Base-by-base conservation (phyloP, 352 stramenopile species). In the Pelagophyceae sp. region DNA sequence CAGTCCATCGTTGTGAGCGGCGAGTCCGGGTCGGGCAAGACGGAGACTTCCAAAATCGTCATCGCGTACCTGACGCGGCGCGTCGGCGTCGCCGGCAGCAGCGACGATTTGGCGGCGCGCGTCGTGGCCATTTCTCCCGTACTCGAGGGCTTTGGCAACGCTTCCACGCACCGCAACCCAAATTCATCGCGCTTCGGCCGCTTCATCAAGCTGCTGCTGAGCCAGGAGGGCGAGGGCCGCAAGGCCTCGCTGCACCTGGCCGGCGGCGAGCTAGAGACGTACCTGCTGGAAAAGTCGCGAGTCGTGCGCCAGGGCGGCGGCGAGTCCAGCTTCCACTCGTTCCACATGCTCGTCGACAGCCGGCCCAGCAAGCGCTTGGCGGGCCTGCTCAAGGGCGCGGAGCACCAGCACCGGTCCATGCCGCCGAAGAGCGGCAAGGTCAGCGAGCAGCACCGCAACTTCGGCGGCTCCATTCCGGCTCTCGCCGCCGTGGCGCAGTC, bases 151-250 rank as follows among this genome's bases (percentile, higher is more conserved):
- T 95, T 95, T 72, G 90, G 90, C 76, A 95, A 95, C 76, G 90
- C 90, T 37, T 93, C 92, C 79, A 95, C 90, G 27, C 90, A 88
- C 17, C 86, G 90, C 15, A 95, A 95, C 80, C 89, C 77, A 40
- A 95, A 95, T 80, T 92, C 86, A 84, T 92, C 85, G 63, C 89
- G 90, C n/a, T 95, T 95, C 74, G 90, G 90, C 76, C 94, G 94
- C 80, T 95, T 94, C 76, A 93, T 89, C 60, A 88, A 93, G 80
- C 86, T 95, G 15, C 89, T 94, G 83, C 1, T 88, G 83, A 27
- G 84, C 90, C 11, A 54, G 45, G 23, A 23, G 45, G 23, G 11
- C 45, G 23, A 54, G 45, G 45, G 45, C 45, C 45, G 45, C 45
- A 54, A 54, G 29, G 87, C 91, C 15, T 23, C 11, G 11, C 45